Percentiles rank a stretch among this genome's conserved stretches.
Conservation (phyloP, 2,329 filamentous ascomycete species). For the Colletotrichum sublineola region DNA sequence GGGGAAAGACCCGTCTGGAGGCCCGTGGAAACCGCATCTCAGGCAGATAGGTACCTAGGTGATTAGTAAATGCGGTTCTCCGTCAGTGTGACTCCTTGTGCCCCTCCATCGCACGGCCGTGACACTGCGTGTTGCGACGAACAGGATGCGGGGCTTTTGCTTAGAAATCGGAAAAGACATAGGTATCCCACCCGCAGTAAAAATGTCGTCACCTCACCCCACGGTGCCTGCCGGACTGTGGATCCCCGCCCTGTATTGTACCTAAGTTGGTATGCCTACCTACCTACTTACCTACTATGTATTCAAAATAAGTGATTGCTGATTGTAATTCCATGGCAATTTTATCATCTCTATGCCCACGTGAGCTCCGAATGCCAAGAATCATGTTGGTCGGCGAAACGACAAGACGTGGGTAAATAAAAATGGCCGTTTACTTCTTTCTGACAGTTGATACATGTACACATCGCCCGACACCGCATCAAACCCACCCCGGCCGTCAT, state of each 20-base stretch:
- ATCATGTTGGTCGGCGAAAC: no score
- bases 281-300: no score
- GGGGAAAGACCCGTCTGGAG: constrained; percentile 2
- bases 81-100: constrained; percentile 24
- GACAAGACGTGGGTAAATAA: background rate
- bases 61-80: constrained; percentile 13
- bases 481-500: background rate
- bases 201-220: constrained; percentile 19
- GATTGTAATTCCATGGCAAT: background rate
- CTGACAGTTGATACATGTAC: constrained; percentile 19
- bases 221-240: background rate
- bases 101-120: constrained; percentile 10
- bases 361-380: background rate
- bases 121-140: background rate
- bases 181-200: background rate
- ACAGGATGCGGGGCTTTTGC: constrained; percentile 19
- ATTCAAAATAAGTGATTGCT: background rate
- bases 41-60: no score
- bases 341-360: background rate
- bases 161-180: constrained; percentile 32
- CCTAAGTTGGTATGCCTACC: no score
- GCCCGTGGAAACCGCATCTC: constrained; percentile 4
- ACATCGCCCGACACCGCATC: constrained; percentile 12
- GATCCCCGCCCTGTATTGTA: background rate
- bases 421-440: constrained; percentile 8